Evolutionary conservation across 805 yeast genomes (phyloP).

Genomic region (Suhomyces canberraensis): DNA sequence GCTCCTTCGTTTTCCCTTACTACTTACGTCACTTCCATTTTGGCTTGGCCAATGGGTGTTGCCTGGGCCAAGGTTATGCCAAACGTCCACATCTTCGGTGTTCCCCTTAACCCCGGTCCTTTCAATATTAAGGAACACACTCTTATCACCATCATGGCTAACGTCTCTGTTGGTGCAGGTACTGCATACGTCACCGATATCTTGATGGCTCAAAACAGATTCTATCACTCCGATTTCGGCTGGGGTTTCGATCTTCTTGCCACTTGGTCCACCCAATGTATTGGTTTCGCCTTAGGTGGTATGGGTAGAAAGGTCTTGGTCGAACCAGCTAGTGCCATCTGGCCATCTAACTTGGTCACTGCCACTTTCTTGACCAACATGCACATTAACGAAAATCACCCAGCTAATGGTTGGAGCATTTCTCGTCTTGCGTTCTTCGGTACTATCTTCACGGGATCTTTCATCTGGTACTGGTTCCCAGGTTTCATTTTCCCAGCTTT

Average conservation of each 20-base stretch:
- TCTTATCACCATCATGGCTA: conserved; percentile 52
- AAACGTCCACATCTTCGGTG: conserved; percentile 31
- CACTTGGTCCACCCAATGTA: conserved; percentile 54
- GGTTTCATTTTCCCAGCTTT: conserved; percentile 57
- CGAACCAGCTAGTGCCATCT: conserved; percentile 61
- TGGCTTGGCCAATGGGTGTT: conserved; percentile 60
- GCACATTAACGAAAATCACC: conserved; percentile 49
- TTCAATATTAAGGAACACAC: conserved; percentile 63
- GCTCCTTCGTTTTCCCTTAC: conserved; percentile 51
- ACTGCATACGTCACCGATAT: conserved; percentile 60
- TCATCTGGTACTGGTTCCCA: conserved; percentile 46
- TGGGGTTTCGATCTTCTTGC: conserved; percentile 56
- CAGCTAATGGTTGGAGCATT: conserved; percentile 60
- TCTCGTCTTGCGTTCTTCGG: conserved; percentile 26
- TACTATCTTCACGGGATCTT: conserved; percentile 12
- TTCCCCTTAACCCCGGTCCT: conserved; percentile 55
- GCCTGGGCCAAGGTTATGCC: conserved; percentile 41
- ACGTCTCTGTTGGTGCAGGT: conserved; percentile 38
- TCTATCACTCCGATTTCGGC: conserved; percentile 44
- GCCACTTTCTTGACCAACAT: conserved; percentile 53
- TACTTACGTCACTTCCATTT: conserved; percentile 53
- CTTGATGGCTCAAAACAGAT: conserved; percentile 48
- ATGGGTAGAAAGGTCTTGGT: conserved; percentile 56
- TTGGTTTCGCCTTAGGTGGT: conserved; percentile 71
- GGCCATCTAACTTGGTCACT: conserved; percentile 67